Base-by-base conservation (phyloP, 106 monocot species). In the Triglochin maritima region DNA sequence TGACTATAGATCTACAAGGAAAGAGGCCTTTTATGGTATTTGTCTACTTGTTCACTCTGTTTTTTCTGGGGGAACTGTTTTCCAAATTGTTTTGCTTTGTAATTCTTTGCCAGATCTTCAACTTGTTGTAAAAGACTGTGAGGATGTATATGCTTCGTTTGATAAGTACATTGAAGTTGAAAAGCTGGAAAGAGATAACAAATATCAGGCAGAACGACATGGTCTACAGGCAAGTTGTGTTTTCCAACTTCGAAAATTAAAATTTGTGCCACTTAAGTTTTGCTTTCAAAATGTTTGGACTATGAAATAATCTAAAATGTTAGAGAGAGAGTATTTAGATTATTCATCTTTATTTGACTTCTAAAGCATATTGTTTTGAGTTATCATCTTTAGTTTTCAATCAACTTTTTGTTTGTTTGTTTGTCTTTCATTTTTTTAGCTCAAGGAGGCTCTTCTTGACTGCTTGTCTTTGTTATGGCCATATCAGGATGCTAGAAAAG, bases 161-260 rank as follows among this genome's bases (percentile, higher is more conserved):
- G 93, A 93, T 65, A 93, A 93, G 71, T 94, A 94, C 78, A 86
- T 94, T 65, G 94, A 94, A 77, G 94, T 89, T 47, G 94, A 94
- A 69, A 67, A 67, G 13, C 86, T 94, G 67, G 94, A 94, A 72
- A 89, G 86, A 47, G 94, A 94, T 74, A 94, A 94, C 67, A 94
- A 94, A 71, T 94, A 94, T 73, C 94, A 94, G 13, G 86, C 94
- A 51, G 94, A 89, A 68, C 82, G 87, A 29, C 72, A 84, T 82
- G 94, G 94, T 57, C 69, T 94, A 56, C 94, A 94, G 94, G 94
- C 89, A 7, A 41, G 70, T 75, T 61, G 2, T 11, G 17, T 61
- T 43, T 42, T 42, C 11, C 6, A 6, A 7, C 6, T 42, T 61
- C 15, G 2, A 8, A 52, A 11, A 52, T 8, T 52, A 52, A 52